Conservation (phyloP, 306 rosid genomes). For the Cicer pinnatifidum region DNA sequence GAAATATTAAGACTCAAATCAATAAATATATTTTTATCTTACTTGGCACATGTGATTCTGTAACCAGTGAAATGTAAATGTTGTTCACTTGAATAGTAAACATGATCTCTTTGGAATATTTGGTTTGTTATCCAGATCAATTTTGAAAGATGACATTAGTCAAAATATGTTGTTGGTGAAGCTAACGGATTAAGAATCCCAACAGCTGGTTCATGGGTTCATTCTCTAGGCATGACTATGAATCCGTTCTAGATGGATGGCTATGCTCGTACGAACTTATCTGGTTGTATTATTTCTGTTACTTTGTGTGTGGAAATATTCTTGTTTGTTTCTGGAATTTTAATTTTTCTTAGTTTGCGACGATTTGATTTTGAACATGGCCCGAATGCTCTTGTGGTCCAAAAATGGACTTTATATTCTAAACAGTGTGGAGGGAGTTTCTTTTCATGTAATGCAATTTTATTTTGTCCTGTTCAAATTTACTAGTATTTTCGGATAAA, state of each 20-base stretch:
- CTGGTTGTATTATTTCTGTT: no score
- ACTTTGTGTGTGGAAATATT: no score
- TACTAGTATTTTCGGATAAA: no score
- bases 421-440: no score
- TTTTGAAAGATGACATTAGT: neutral
- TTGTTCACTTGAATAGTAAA: conserved; percentile 5
- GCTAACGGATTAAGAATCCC: neutral
- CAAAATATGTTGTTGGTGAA: neutral
- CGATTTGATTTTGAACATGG: no score
- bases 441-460: no score
- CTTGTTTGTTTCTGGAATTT: no score
- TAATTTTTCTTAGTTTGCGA: no score
- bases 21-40: neutral
- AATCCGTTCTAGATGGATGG: neutral
- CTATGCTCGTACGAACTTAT: neutral
- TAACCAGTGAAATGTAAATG: conserved; percentile 4
- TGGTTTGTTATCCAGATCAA: no score
- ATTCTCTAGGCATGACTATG: neutral
- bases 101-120: neutral
- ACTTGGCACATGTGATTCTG: neutral
- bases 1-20: neutral
- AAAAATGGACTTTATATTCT: no score
- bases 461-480: no score
- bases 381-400: no score
- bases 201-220: neutral